Conservation (phyloP, 371 early-diverging fungal species). For the Actinomortierella wolfii region DNA sequence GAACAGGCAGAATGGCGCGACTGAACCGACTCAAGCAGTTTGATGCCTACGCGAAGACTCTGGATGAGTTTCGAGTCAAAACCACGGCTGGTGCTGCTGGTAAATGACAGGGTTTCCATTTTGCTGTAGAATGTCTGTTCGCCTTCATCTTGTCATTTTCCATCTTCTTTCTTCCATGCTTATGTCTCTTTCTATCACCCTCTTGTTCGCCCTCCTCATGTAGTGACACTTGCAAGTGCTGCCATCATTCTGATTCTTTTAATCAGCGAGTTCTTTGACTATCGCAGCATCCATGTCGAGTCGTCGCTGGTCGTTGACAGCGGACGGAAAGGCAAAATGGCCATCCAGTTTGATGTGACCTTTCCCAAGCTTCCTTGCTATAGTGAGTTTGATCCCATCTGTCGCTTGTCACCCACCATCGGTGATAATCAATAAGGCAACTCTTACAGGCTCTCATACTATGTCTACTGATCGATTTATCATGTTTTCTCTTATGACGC, state of each 20-base stretch:
- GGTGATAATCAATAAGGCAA: too few relatives aligned
- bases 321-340: slow-evolving; percentile 86
- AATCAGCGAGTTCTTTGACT: slow-evolving; percentile 82
- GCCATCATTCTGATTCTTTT: slow-evolving; percentile 76
- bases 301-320: slow-evolving; percentile 87
- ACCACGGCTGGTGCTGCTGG: slow-evolving; percentile 86
- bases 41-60: slow-evolving; percentile 96
- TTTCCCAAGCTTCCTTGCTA: slow-evolving; percentile 93
- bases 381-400: slow-evolving; percentile 49
- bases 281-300: slow-evolving; percentile 65
- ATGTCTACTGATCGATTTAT: background rate
- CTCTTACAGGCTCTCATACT: background rate
- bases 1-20: slow-evolving; percentile 29
- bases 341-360: slow-evolving; percentile 88
- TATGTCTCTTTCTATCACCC: background rate
- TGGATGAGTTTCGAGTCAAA: slow-evolving; percentile 93
- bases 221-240: slow-evolving; percentile 83
- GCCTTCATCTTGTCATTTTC: background rate
- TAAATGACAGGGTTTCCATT: slow-evolving; percentile 31
- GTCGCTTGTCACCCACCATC: background rate
- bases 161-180: background rate
- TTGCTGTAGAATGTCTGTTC: background rate
- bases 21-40: slow-evolving; percentile 63
- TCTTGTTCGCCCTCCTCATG: background rate
- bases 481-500: background rate